A percentile compares a stretch with the other conserved stretches of the same genome.
Evolutionary conservation across 495 filamentous ascomycete genomes (phyloP).

Genomic region (Patellaria atrata): DNA sequence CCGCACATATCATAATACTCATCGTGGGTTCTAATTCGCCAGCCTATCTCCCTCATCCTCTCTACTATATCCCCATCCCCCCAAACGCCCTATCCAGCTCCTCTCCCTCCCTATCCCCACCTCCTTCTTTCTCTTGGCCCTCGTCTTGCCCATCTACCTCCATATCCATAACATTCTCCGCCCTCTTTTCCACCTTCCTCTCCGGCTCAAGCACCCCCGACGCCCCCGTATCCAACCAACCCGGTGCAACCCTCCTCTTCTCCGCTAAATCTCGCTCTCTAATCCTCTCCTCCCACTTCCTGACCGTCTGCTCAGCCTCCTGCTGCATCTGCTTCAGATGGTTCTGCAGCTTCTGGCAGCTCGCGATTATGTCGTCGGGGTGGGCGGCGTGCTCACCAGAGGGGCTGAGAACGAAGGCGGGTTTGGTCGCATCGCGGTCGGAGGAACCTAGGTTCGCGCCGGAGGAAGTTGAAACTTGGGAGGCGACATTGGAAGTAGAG

Average conservation of each 20-base stretch:
- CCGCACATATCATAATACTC: too few relatives aligned
- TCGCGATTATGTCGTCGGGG: constrained; percentile 67
- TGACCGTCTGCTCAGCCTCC: constrained; percentile 49
- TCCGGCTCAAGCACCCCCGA: constrained; percentile 65
- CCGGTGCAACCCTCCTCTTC: constrained; percentile 80
- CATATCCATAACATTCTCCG: constrained; percentile 4
- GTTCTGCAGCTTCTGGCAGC: constrained; percentile 60
- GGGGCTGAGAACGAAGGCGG: constrained; percentile 52
- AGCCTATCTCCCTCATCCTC: too few relatives aligned
- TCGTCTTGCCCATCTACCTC: constrained; percentile 4
- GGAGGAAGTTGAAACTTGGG: constrained; percentile 12
- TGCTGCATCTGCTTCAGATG: constrained; percentile 51
- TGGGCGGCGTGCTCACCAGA: constrained; percentile 61
- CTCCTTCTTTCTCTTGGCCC: constrained; percentile 12
- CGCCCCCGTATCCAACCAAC: constrained; percentile 80
- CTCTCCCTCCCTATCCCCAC: constrained; percentile 43
- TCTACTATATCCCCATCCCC: constrained; percentile 39
- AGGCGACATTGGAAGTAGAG: constrained; percentile 38
- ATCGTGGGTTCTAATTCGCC: too few relatives aligned
- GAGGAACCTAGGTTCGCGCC: too few relatives aligned
- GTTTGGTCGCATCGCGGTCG: constrained; percentile 3
- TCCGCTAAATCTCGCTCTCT: constrained; percentile 71
- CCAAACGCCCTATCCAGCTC: constrained; percentile 88
- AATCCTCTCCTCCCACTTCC: constrained; percentile 55
- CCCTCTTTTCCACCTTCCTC: constrained; percentile 18